Evolutionary conservation across 192 early-diverging fungal species (phyloP).

Genomic region (Rhizophagus clarus): DNA sequence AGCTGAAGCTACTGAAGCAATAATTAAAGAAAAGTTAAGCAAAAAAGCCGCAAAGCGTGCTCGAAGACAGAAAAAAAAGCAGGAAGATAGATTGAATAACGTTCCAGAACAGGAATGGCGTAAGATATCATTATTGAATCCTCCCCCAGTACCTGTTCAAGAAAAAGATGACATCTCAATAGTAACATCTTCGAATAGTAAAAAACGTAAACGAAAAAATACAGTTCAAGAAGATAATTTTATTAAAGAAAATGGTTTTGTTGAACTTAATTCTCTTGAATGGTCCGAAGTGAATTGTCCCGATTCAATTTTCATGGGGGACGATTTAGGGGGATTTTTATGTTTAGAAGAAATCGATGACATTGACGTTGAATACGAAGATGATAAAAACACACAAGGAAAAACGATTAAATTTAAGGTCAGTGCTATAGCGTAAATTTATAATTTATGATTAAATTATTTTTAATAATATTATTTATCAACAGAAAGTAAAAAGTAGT

Average conservation of each 20-base stretch:
- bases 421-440: background rate
- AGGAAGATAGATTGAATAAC: background rate
- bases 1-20: background rate
- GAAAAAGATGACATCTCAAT: background rate
- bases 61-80: background rate
- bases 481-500: constrained; percentile 24
- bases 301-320: constrained; percentile 17
- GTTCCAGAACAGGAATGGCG: background rate
- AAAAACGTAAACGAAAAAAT: background rate
- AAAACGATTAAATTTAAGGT: constrained; percentile 77
- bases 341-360: constrained; percentile 87
- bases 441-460: background rate
- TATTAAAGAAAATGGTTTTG: background rate
- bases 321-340: constrained; percentile 80
- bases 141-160: background rate
- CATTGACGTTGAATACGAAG: constrained; percentile 77
- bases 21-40: background rate
- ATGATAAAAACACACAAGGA: constrained; percentile 62
- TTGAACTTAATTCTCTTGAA: constrained; percentile 1
- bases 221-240: background rate
- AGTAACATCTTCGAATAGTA: background rate
- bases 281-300: constrained; percentile 25
- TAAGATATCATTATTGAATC: background rate
- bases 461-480: background rate
- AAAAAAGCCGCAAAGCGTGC: background rate